Evolutionary conservation across 371 early-diverging fungal genomes (phyloP), one percentile per base, ranked within the genome.

Genomic region (Mortierella sp.): DNA sequence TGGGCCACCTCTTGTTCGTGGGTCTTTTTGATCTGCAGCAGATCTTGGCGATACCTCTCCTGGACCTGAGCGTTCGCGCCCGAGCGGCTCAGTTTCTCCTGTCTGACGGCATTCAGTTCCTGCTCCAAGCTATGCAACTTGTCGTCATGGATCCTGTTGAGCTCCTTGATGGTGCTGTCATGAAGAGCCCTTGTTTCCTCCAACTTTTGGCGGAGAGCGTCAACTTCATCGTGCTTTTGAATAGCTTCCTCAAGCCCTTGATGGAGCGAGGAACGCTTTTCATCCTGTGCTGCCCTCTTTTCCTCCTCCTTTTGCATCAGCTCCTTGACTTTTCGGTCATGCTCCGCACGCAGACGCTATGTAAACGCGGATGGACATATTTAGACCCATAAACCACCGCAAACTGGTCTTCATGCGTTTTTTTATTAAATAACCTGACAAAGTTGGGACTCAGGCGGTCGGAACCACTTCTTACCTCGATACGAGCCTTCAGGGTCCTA

Each of bases 141-240:
- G n/a, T 76, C 70, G 6, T 70, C 78, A 48, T 76, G 78, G 9
- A 70, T 66, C 30, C 66, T 58, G 51, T 69, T 64, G 38, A 76
- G 66, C 19, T 76, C 54, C 16, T 76, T 62, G 5, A 76, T 54
- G 0, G 56, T 59, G 5, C 66, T n/a, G 3, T 70, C 54, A 21
- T 76, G 70, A 28, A 76, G 19, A 5, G 52, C 62, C 51, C 41
- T 46, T 1, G 69, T 43, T 2, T 70, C 78, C 6, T 58, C 63
- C 12, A 76, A 34, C 38, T 70, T 76, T 30, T 61, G 48, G 1
- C 61, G 66, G 3, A 76, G 58, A 18, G 19, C 27, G 2, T 45
- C 12, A 0, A 58, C 51, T 3, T 65, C 66, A 19, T 58, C 48
- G 3, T 61, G 38, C 39, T 62, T 65, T 46, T 64, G 59, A 27